Percentiles rank a stretch among this genome's conserved stretches.
These are phyloP conservation scores for Xylaria acuta DNA, from an alignment of 495 filamentous ascomycete genomes.

Conservation along the genomic window DNA sequence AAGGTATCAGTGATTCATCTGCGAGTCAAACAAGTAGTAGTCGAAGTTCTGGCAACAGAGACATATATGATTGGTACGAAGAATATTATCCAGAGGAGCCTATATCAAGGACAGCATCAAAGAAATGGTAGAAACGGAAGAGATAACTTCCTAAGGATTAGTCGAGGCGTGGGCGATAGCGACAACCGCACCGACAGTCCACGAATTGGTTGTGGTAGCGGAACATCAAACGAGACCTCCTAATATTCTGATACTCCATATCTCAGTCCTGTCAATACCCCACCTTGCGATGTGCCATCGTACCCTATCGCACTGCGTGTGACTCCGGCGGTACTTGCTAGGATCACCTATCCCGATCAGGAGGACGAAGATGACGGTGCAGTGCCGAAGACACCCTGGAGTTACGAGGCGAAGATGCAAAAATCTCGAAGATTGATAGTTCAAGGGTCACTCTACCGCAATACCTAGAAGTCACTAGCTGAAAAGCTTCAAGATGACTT, in stretches of 20 bases:
- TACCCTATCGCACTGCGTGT: background rate
- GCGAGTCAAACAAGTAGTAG: conserved; percentile 5
- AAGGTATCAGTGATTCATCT: background rate
- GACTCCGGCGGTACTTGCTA: background rate
- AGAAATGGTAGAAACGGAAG: background rate
- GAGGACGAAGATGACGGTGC: background rate
- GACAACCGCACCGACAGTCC: background rate
- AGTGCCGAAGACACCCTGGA: background rate
- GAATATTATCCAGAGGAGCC: background rate
- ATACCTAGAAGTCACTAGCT: background rate
- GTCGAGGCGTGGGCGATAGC: background rate
- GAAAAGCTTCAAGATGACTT: background rate
- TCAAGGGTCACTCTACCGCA: background rate
- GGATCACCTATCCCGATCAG: background rate
- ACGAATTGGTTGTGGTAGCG: background rate
- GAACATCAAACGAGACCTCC: background rate
- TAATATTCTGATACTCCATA: background rate
- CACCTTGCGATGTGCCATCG: background rate
- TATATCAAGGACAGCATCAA: too few species aligned
- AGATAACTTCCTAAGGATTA: background rate
- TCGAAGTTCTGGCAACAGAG: background rate
- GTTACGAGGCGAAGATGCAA: background rate
- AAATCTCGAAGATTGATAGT: background rate
- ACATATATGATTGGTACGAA: background rate
- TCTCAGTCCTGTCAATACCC: background rate